These are phyloP conservation scores for Sugiyamaella floridensis DNA, from an alignment of 805 yeast species.

Conservation along the genomic window DNA sequence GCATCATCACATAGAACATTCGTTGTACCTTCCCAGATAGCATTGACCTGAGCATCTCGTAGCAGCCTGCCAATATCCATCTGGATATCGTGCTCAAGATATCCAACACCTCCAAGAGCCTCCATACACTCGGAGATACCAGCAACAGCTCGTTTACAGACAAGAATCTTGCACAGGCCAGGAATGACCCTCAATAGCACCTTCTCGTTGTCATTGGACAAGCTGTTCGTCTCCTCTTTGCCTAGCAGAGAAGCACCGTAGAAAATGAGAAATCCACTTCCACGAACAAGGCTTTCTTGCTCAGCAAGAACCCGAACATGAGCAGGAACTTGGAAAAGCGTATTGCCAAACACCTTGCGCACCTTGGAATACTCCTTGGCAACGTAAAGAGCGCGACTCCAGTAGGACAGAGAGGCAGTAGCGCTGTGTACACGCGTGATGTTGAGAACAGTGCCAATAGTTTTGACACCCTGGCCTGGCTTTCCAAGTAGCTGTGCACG, in stretches of 20 bases:
- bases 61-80: conserved; percentile 25
- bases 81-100: conserved; percentile 27
- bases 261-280: conserved; percentile 20
- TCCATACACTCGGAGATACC: conserved; percentile 31
- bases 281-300: conserved; percentile 21
- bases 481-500: conserved; percentile 19
- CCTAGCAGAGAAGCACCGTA: conserved; percentile 23
- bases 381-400: conserved; percentile 22
- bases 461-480: conserved; percentile 23
- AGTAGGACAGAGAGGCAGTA: conserved; percentile 20
- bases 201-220: conserved; percentile 14
- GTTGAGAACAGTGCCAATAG: conserved; percentile 26
- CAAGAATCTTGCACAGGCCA: conserved; percentile 24
- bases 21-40: conserved; percentile 32
- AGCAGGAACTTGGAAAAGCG: conserved; percentile 19
- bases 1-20: conserved; percentile 27
- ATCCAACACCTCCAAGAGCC: conserved; percentile 30
- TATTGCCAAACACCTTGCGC: conserved; percentile 24
- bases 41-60: conserved; percentile 28
- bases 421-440: conserved; percentile 25
- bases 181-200: conserved; percentile 23
- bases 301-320: conserved; percentile 25
- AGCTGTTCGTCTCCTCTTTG: conserved; percentile 16
- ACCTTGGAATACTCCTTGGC: conserved; percentile 24
- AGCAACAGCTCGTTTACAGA: conserved; percentile 22